Evolutionary conservation across 108 stramenopile species (phyloP).

Genomic region (Cylindrotheca closterium): DNA sequence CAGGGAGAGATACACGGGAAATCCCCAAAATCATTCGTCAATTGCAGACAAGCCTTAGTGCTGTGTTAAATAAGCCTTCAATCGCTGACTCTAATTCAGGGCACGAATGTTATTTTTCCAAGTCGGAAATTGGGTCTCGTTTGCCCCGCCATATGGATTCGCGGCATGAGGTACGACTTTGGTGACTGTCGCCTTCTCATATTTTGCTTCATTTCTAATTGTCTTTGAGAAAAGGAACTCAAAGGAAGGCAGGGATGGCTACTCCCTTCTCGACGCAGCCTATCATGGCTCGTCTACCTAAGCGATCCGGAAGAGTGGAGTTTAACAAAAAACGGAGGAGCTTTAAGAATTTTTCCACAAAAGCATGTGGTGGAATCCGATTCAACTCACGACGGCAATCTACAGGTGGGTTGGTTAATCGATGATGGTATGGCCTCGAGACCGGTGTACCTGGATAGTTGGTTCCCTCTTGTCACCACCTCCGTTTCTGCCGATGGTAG

Average conservation of each 20-base stretch:
- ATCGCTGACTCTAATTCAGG: slow-evolving; percentile 18
- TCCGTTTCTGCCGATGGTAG: slow-evolving; percentile 4
- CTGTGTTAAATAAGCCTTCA: slow-evolving; percentile 34
- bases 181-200: too few relatives aligned
- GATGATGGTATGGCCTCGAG: neutral
- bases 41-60: slow-evolving; percentile 18
- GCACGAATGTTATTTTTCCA: slow-evolving; percentile 45
- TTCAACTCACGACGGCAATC: slow-evolving; percentile 42
- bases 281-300: slow-evolving; percentile 60
- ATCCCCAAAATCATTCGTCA: slow-evolving; percentile 14
- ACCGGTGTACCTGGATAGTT: slow-evolving; percentile 49
- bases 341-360: slow-evolving; percentile 31
- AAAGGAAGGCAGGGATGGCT: slow-evolving; percentile 57
- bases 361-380: slow-evolving; percentile 2
- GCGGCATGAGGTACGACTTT: slow-evolving; percentile 56
- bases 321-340: slow-evolving; percentile 38
- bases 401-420: slow-evolving; percentile 55
- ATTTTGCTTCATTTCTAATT: too few relatives aligned
- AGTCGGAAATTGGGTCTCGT: slow-evolving; percentile 24
- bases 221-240: too few relatives aligned
- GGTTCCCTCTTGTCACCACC: slow-evolving; percentile 6
- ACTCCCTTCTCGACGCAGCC: slow-evolving; percentile 38
- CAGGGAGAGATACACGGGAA: neutral
- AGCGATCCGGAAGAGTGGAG: slow-evolving; percentile 37
- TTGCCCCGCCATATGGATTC: slow-evolving; percentile 50